Evolutionary conservation across 106 monocot genomes (phyloP).

Genomic region (Phalaenopsis equestris): DNA sequence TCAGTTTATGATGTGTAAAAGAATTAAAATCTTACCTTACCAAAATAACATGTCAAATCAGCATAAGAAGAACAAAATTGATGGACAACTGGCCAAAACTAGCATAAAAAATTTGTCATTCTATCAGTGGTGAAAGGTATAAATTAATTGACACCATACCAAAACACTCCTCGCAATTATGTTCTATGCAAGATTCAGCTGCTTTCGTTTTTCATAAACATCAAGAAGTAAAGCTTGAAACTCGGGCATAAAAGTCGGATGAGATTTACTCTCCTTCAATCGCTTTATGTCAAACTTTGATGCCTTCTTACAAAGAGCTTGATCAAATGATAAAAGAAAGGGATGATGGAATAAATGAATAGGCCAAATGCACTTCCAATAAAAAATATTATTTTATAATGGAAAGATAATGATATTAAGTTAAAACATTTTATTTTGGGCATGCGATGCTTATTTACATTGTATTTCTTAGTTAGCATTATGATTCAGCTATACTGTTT

Average conservation of each 20-base stretch:
- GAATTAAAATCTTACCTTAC: neutral
- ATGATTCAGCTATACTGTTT: neutral
- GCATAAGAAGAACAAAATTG: too few relatives aligned
- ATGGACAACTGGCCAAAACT: too few relatives aligned
- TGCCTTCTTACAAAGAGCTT: constrained; percentile 1
- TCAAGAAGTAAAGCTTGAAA: neutral
- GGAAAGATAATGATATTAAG: too few relatives aligned
- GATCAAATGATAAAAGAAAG: neutral
- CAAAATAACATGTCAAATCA: neutral
- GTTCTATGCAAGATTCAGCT: neutral
- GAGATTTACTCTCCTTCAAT: neutral
- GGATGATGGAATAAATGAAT: neutral
- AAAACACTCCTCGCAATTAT: neutral
- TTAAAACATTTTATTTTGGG: neutral
- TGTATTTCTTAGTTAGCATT: neutral
- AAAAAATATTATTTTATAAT: too few relatives aligned
- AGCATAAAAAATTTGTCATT: too few relatives aligned
- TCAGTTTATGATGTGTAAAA: neutral
- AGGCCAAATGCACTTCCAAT: neutral
- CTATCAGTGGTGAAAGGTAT: neutral
- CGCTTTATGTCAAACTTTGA: neutral
- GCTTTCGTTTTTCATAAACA: constrained; percentile 1
- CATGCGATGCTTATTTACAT: neutral
- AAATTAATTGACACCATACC: neutral
- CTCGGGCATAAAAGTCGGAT: neutral